Conservation (phyloP, 495 filamentous ascomycete genomes). For the Hypomontagnella monticulosa region DNA sequence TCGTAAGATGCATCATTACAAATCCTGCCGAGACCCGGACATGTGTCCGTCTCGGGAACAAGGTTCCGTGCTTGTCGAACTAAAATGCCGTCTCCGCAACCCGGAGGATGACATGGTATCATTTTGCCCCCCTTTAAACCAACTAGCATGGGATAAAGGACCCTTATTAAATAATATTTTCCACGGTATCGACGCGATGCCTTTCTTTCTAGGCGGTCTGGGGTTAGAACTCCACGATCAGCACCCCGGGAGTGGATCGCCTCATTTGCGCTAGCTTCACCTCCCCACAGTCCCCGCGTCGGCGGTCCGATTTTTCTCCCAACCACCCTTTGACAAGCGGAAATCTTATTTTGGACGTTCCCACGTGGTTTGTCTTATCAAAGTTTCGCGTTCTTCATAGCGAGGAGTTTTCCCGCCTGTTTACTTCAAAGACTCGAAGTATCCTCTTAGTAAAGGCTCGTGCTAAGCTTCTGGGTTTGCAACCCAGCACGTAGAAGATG, state of each 20-base stretch:
- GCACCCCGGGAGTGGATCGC: slow-evolving; percentile 29
- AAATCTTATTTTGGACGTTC: slow-evolving; percentile 8
- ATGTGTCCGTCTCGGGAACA: slow-evolving; percentile 10
- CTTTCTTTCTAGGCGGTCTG: not conserved
- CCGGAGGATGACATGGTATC: not conserved
- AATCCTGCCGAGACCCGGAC: not conserved
- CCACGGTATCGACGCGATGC: not conserved
- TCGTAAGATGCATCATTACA: not conserved
- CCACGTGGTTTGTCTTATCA: not conserved
- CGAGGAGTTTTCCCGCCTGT: too few relatives aligned
- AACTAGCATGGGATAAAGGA: not conserved
- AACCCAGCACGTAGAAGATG: slow-evolving; percentile 12
- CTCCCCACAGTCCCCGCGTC: slow-evolving; percentile 37
- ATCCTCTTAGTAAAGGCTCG: slow-evolving; percentile 11
- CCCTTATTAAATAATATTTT: not conserved
- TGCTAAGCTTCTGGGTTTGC: not conserved
- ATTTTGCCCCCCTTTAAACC: slow-evolving; percentile 9
- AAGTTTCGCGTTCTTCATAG: not conserved
- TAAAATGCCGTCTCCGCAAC: slow-evolving; percentile 4
- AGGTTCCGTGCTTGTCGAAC: not conserved
- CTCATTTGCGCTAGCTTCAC: slow-evolving; percentile 34
- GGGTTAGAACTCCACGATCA: slow-evolving; percentile 28
- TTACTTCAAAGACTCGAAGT: too few relatives aligned
- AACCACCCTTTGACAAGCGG: slow-evolving; percentile 8
- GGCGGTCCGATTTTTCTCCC: slow-evolving; percentile 18